Evolutionary conservation across 352 stramenopile species (phyloP).

Genomic region (Phytophthora sp.): DNA sequence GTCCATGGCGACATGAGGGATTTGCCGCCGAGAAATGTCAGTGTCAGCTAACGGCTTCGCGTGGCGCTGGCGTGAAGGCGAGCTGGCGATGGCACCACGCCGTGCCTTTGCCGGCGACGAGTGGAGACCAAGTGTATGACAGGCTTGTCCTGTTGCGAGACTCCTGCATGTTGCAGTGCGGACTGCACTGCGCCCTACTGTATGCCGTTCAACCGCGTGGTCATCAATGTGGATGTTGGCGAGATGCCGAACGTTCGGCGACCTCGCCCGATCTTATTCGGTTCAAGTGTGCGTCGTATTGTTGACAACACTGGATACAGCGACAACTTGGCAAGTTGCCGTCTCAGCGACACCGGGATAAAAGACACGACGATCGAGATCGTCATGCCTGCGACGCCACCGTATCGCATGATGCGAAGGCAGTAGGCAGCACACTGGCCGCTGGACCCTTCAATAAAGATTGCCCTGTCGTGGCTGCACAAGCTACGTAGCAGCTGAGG

Average conservation of each 20-base stretch:
- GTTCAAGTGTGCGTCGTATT: no score
- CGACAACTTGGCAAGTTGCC: conserved; percentile 17
- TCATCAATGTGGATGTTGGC: conserved; percentile 2
- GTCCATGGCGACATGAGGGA: neutral
- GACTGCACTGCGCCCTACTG: neutral
- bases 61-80: neutral
- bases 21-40: conserved; percentile 8
- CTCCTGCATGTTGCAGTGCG: no score
- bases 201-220: no score
- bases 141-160: neutral
- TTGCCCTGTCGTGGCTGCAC: conserved; percentile 12
- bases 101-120: neutral
- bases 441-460: conserved; percentile 18
- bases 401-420: no score
- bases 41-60: conserved; percentile 18
- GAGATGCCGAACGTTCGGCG: no score
- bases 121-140: neutral
- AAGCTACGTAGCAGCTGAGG: no score
- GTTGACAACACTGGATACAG: conserved; percentile 17
- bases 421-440: neutral
- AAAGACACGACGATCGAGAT: no score
- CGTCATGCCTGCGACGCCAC: neutral
- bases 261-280: conserved; percentile 26
- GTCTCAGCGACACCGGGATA: conserved; percentile 21
- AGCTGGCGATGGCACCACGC: neutral